These are phyloP conservation scores for Chenopodium formosanum DNA, from an alignment of 148 eudicot species.

Conservation along the genomic window DNA sequence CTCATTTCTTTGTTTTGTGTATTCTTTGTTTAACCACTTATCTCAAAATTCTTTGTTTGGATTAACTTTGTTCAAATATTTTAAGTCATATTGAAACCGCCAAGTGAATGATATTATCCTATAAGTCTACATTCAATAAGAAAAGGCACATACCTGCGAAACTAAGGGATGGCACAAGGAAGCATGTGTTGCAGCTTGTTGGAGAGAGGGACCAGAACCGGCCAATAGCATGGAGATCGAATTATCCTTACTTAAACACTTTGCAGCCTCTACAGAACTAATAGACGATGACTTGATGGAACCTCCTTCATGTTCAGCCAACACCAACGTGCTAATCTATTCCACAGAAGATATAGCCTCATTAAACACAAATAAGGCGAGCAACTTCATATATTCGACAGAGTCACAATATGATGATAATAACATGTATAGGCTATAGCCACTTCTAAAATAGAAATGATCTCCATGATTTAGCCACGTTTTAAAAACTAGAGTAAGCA, in stretches of 20 bases:
- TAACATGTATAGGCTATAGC: not conserved
- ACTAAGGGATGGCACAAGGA: slow-evolving; percentile 76
- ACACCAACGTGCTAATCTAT: slow-evolving; percentile 78
- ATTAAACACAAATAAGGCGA: not conserved
- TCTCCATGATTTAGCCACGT: not conserved
- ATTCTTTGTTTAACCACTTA: not conserved
- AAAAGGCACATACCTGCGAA: slow-evolving; percentile 51
- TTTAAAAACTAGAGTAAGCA: not conserved
- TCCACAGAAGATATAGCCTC: slow-evolving; percentile 1
- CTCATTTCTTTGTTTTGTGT: not conserved
- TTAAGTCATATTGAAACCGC: not conserved
- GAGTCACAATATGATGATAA: not conserved
- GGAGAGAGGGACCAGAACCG: slow-evolving; percentile 87
- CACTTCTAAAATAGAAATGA: not conserved
- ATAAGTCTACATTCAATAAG: too few relatives aligned
- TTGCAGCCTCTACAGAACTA: slow-evolving; percentile 84
- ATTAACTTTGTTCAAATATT: not conserved
- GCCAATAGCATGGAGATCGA: slow-evolving; percentile 71
- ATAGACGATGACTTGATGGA: slow-evolving; percentile 55
- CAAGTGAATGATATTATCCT: not conserved
- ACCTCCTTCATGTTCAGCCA: slow-evolving; percentile 94
- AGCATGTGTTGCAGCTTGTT: slow-evolving; percentile 83
- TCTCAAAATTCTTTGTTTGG: not conserved
- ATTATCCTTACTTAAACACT: slow-evolving; percentile 56
- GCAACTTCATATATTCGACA: not conserved